These are phyloP conservation scores for Odonthalia washingtoniensis DNA, from an alignment of 31 red algal species.

Conservation along the genomic window DNA sequence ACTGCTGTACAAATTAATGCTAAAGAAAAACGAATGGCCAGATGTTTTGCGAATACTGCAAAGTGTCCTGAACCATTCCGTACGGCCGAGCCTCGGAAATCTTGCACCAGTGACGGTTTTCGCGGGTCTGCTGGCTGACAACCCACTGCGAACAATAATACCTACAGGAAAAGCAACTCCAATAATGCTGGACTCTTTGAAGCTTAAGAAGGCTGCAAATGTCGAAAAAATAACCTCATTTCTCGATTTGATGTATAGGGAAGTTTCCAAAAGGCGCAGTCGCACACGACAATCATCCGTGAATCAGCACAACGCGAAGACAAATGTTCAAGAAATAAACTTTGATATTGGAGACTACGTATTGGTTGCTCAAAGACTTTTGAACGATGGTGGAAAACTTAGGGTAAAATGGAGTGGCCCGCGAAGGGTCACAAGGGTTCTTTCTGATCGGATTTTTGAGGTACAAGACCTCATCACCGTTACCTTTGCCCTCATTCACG, in stretches of 20 bases:
- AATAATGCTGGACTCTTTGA: background rate
- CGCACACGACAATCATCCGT: too few relatives aligned
- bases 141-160: background rate
- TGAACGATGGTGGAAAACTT: too few relatives aligned
- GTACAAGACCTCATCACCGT: background rate
- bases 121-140: background rate
- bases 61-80: background rate
- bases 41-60: background rate
- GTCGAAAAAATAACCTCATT: too few relatives aligned
- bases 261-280: too few relatives aligned
- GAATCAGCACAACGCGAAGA: too few relatives aligned
- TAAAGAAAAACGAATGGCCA: background rate
- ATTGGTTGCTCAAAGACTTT: too few relatives aligned
- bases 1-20: slow-evolving; percentile 19
- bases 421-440: too few relatives aligned
- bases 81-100: background rate
- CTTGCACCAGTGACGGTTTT: background rate
- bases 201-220: background rate
- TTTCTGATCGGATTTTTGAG: background rate
- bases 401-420: too few relatives aligned
- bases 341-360: too few relatives aligned
- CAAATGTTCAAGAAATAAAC: too few relatives aligned
- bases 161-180: background rate
- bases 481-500: background rate
- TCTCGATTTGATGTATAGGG: too few relatives aligned